Evolutionary conservation across 495 filamentous ascomycete species (phyloP), one percentile per base, ranked within the genome.

Genomic region (Letharia columbiana): DNA sequence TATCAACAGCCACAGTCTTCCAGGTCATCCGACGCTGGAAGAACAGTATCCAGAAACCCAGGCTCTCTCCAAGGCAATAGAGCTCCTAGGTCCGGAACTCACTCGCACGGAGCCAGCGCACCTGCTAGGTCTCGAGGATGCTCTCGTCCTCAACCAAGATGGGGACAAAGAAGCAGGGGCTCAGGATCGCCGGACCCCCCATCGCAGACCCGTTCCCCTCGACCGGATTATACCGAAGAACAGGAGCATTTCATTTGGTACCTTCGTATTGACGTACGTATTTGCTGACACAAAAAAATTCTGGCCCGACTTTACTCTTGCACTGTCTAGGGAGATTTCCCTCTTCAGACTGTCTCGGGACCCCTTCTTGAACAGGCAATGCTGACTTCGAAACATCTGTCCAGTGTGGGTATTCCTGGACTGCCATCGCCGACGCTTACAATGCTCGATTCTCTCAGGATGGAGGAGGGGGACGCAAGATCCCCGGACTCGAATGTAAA

Each of bases 211-310:
- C 63, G 63, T 20, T 52, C 63, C 9, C 59, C 63, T 58, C 65
- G 65, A 52, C 64, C 44, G n/a, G 47, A 17, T 68, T 83, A 83
- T 69, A 76, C 77, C 64, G 77, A 79, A 61, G 80, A 83, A 70
- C 80, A 83, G 62, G 79, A 80, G 74, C 79, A 80, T 71, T 83
- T 83, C 66, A 83, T 83, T 69, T 83, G 80, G 80, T 83, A 83
- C 67, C 78, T 81, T 70, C 80, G 80, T n/a, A 77, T 81, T 31
- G 80, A 83, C 66, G 49, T 54, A 54, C n/a, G 49, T 54, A 28
- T 52, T 12, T 28, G 20, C 7, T 12, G n/a, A 28, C 4, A 47
- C 44, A 47, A 18, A 23, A 23, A 39, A 4, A 23, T 49, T 3
- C 45, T 9, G 1, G 17, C 45, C 23, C 49, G 28, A 31, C 23